These are phyloP conservation scores for Suhomyces prunicola DNA, from an alignment of 805 yeast species.

Conservation along the genomic window DNA sequence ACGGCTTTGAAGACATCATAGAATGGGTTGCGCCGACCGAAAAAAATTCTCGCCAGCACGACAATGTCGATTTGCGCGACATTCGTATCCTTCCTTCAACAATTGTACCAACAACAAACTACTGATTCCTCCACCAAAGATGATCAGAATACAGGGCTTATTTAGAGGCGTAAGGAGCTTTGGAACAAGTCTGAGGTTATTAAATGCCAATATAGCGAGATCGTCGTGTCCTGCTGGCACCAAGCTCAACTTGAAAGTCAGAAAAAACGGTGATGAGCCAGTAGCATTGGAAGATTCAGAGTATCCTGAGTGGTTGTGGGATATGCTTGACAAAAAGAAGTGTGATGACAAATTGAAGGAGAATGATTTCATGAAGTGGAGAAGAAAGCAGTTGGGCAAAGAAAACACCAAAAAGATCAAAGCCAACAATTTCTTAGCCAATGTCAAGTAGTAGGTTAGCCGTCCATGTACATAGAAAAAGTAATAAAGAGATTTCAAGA, in stretches of 20 bases:
- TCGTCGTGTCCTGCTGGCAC: slow-evolving; percentile 73
- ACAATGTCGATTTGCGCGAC: neutral
- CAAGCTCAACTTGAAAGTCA: slow-evolving; percentile 63
- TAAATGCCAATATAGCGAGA: slow-evolving; percentile 7
- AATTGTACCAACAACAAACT: neutral
- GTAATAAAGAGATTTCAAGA: neutral
- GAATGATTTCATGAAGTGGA: slow-evolving; percentile 64
- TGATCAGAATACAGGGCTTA: slow-evolving; percentile 1
- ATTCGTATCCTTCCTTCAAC: neutral
- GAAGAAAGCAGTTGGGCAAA: slow-evolving; percentile 62
- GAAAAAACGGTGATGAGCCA: slow-evolving; percentile 81
- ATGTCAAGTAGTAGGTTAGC: slow-evolving; percentile 32
- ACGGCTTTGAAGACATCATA: neutral
- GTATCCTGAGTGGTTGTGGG: slow-evolving; percentile 96
- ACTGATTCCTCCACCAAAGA: neutral
- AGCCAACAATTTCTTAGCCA: slow-evolving; percentile 71
- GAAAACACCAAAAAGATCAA: slow-evolving; percentile 69
- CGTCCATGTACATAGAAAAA: neutral
- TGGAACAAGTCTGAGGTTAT: neutral
- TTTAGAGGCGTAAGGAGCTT: neutral
- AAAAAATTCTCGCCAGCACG: neutral
- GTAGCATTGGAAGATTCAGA: slow-evolving; percentile 84
- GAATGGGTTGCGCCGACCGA: neutral
- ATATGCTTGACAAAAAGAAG: slow-evolving; percentile 64
- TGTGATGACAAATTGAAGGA: slow-evolving; percentile 54